Evolutionary conservation across 2,329 filamentous ascomycete species (phyloP), one percentile per base, ranked within the genome.

Genomic region (Pestalotiopsis sp.): DNA sequence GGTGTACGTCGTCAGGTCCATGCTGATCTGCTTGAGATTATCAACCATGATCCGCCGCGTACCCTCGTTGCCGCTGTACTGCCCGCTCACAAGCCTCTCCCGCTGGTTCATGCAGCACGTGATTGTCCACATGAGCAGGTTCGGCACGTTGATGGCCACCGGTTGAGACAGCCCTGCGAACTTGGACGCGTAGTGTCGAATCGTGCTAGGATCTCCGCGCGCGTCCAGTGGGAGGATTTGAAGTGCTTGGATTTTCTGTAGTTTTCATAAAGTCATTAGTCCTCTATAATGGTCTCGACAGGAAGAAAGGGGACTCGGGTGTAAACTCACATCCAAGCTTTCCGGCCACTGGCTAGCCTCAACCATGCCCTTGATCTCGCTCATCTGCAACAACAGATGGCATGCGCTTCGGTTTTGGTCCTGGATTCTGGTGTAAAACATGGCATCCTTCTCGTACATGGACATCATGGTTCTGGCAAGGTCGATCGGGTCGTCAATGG

Each of bases 81-180:
- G 88, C 36, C 91, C 90, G 69, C 85, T 87, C 68, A 87, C 86
- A 61, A 97, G 86, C 70, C 90, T 84, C 74, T 92, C 91, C 71
- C 93, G 89, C 80, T 97, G 92, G 68, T 90, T 88, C 64, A 92
- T 91, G 80, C 95, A 97, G 82, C 93, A 94, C 57, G 92, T 88
- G 73, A 99, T 93, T 64, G 94, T 94, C 96, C 96, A 98, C 83
- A 97, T 92, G 71, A 99, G 87, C 71, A 98, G 86, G 80, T 95
- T 94, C 20, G 95, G 95, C 74, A 98, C 91, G 76, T 96, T 97
- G 78, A 93, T 91, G 2, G 95, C 92, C 56, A 99, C 92, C 7
- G 94, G 89, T 73, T 93, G 90, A 3, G 94, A 89, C 56, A 97
- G 87, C 1, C 87, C 86, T 17, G 93, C 88, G 82, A 99, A 98